Conservation (phyloP, 2,329 filamentous ascomycete genomes). For the Sarocladium strictum region DNA sequence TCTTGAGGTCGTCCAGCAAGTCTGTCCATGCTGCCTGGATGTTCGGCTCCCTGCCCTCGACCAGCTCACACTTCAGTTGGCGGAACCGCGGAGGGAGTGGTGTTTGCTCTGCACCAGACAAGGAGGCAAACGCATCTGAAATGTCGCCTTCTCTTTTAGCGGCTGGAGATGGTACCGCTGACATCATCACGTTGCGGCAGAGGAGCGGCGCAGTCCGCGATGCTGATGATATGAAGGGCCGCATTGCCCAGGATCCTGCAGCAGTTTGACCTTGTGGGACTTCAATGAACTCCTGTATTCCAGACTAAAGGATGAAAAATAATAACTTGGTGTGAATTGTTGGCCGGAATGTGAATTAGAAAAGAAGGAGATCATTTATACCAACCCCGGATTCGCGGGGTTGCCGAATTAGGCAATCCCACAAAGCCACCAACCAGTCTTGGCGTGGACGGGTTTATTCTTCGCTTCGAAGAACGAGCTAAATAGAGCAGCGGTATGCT, state of each 20-base stretch:
- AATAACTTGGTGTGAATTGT: background rate
- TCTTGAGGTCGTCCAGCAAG: slow-evolving; percentile 36
- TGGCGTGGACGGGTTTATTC: background rate
- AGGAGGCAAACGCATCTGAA: slow-evolving; percentile 54
- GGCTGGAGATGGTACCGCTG: background rate
- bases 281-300: no score
- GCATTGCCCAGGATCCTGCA: background rate
- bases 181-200: background rate
- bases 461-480: background rate
- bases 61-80: slow-evolving; percentile 47
- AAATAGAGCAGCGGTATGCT: background rate
- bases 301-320: no score
- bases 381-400: slow-evolving; percentile 6
- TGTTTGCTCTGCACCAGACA: slow-evolving; percentile 39
- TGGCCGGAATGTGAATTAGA: background rate
- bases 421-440: background rate
- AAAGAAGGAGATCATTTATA: background rate
- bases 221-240: background rate
- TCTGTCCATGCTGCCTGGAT: slow-evolving; percentile 43
- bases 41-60: slow-evolving; percentile 40
- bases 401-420: slow-evolving; percentile 4
- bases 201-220: background rate
- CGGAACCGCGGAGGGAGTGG: slow-evolving; percentile 51
- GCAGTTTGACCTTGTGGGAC: background rate
- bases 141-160: slow-evolving; percentile 55